Conservation (phyloP, 306 rosid genomes). For the Vigna radiata region DNA sequence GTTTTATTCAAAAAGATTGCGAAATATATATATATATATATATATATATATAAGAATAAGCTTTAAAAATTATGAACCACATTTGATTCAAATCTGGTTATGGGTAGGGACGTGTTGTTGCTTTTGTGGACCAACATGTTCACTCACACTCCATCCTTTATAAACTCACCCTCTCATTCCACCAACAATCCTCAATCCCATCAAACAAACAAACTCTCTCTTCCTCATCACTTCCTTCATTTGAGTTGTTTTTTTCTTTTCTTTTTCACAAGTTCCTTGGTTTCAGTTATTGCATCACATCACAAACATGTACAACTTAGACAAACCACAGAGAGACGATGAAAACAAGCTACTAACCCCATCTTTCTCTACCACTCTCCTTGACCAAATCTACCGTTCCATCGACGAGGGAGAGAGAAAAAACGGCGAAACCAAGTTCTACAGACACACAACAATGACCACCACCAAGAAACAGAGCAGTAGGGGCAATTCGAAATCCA, state of each 20-base stretch:
- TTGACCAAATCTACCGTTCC: slow-evolving; percentile 88
- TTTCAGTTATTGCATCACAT: not conserved
- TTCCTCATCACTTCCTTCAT: not conserved
- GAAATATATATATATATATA: not conserved
- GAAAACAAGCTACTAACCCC: slow-evolving; percentile 51
- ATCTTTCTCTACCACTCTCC: slow-evolving; percentile 82
- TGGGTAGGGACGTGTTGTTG: slow-evolving; percentile 3
- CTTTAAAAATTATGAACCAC: slow-evolving; percentile 1
- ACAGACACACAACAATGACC: slow-evolving; percentile 51
- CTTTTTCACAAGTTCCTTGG: not conserved
- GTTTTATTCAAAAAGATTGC: slow-evolving; percentile 6
- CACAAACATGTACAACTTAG: slow-evolving; percentile 57
- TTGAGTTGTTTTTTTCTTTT: too few species aligned
- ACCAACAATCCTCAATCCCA: not conserved
- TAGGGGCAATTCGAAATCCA: not conserved
- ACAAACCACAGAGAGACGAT: slow-evolving; percentile 48
- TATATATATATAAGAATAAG: too few species aligned
- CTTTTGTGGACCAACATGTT: not conserved
- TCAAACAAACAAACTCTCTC: not conserved
- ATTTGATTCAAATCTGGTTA: slow-evolving; percentile 1
- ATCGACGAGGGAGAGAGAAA: slow-evolving; percentile 65
- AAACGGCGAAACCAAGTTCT: slow-evolving; percentile 52
- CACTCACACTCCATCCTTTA: slow-evolving; percentile 31
- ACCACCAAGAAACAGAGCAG: slow-evolving; percentile 44
- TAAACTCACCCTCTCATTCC: slow-evolving; percentile 44